Evolutionary conservation across 176 grass and related monocot species (phyloP).

Genomic region (Rhynchospora breviuscula): DNA sequence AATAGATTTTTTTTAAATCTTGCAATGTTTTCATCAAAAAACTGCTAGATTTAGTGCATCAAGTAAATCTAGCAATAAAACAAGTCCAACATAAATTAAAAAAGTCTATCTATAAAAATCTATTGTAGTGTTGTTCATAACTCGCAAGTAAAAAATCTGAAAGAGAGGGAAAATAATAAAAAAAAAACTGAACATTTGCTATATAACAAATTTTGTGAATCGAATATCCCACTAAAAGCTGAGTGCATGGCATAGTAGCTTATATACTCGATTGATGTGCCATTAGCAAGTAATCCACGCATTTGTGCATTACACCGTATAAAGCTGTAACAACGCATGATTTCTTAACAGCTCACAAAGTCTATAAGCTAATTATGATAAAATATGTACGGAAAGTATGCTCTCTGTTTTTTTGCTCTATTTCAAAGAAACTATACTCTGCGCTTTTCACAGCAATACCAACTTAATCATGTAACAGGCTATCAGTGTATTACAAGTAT

Average conservation of each 20-base stretch:
- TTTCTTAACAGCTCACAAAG: constrained; percentile 25
- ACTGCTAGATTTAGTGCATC: too few relatives aligned
- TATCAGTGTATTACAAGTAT: not conserved
- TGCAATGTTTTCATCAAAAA: too few relatives aligned
- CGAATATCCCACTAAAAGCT: not conserved
- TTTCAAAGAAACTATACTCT: not conserved
- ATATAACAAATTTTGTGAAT: not conserved
- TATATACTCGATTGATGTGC: constrained; percentile 21
- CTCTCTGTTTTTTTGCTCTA: not conserved
- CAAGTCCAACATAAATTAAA: too few relatives aligned
- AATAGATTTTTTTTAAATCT: too few relatives aligned
- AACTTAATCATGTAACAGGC: not conserved
- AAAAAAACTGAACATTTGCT: not conserved
- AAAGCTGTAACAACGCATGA: constrained; percentile 29
- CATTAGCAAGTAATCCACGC: constrained; percentile 18
- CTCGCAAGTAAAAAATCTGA: not conserved
- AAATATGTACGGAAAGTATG: constrained; percentile 1
- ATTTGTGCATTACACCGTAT: constrained; percentile 33
- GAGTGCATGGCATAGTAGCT: not conserved
- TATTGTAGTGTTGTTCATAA: too few relatives aligned
- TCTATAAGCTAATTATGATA: constrained; percentile 12
- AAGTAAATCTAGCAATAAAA: too few relatives aligned
- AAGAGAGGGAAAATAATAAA: not conserved
- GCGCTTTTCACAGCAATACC: constrained; percentile 11
- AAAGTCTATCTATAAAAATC: too few relatives aligned